These are phyloP conservation scores for Beauveria sp. DNA, from an alignment of 2,329 filamentous ascomycete genomes.

Conservation along the genomic window DNA sequence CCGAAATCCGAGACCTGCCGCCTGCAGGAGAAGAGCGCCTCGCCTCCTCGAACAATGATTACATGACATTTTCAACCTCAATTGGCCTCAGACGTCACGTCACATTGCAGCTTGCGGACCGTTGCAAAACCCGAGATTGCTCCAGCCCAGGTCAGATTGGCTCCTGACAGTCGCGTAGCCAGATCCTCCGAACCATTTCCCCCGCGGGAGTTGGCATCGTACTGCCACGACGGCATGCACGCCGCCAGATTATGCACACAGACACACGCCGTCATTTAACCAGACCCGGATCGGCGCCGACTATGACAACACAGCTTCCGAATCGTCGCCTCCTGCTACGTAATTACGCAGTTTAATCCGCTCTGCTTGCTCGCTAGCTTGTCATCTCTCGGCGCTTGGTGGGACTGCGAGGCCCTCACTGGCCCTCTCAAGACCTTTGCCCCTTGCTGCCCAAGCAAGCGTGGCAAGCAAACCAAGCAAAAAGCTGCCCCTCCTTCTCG, in stretches of 20 bases:
- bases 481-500: constrained; percentile 5
- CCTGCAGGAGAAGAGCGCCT: background rate
- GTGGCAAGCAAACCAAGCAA: too few relatives aligned
- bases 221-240: background rate
- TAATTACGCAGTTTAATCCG: constrained; percentile 8
- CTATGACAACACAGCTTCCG: background rate
- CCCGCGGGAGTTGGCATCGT: background rate
- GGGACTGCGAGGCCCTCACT: constrained; percentile 2
- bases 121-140: constrained; percentile 10
- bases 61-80: background rate
- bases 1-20: background rate
- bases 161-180: background rate
- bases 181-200: background rate
- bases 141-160: background rate
- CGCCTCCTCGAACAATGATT: background rate
- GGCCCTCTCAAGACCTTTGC: background rate
- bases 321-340: background rate
- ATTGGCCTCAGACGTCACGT: constrained; percentile 4
- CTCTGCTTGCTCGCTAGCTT: constrained; percentile 5
- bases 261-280: background rate
- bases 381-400: constrained; percentile 4
- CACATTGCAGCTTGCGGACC: background rate
- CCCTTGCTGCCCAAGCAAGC: constrained; percentile 6
- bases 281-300: constrained; percentile 4
- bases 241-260: constrained; percentile 5